Conservation (phyloP, 352 stramenopile species). For the Phytophthora uliginosa region DNA sequence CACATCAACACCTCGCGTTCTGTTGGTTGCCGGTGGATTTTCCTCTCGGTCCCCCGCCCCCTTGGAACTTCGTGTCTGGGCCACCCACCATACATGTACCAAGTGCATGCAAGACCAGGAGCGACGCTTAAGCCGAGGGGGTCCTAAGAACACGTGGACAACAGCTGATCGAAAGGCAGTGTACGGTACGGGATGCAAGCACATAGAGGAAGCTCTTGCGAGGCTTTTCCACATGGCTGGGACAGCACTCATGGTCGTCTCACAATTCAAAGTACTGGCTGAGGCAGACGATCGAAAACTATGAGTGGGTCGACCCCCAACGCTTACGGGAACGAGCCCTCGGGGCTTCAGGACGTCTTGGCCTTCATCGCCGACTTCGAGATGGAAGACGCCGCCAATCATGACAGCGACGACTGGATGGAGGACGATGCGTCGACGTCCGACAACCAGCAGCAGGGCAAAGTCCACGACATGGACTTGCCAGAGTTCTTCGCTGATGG, state of each 20-base stretch:
- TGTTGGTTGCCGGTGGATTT: slow-evolving; percentile 18
- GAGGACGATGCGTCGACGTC: slow-evolving; percentile 1
- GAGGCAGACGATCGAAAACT: not conserved
- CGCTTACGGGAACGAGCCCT: slow-evolving; percentile 15
- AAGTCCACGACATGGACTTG: not conserved
- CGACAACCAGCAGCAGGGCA: not conserved
- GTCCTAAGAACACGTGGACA: slow-evolving; percentile 9
- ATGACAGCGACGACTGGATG: slow-evolving; percentile 17
- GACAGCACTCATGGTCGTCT: slow-evolving; percentile 14
- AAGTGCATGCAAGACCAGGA: not conserved
- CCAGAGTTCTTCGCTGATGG: slow-evolving; percentile 11
- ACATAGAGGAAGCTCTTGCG: slow-evolving; percentile 5
- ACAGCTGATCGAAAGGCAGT: slow-evolving; percentile 19
- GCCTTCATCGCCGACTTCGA: slow-evolving; percentile 44
- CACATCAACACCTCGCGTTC: not conserved
- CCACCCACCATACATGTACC: not conserved
- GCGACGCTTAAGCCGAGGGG: not conserved
- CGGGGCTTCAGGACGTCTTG: slow-evolving; percentile 37
- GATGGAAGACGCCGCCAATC: slow-evolving; percentile 27
- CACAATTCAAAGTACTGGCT: slow-evolving; percentile 30
- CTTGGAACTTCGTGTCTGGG: slow-evolving; percentile 13
- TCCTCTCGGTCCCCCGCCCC: slow-evolving; percentile 19
- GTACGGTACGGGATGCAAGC: not conserved
- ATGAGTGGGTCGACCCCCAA: slow-evolving; percentile 34
- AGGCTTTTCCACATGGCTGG: slow-evolving; percentile 25